Percentiles rank a stretch among this genome's conserved stretches.
Evolutionary conservation across 2,329 filamentous ascomycete genomes (phyloP).

Genomic region (Aspergillus felis): DNA sequence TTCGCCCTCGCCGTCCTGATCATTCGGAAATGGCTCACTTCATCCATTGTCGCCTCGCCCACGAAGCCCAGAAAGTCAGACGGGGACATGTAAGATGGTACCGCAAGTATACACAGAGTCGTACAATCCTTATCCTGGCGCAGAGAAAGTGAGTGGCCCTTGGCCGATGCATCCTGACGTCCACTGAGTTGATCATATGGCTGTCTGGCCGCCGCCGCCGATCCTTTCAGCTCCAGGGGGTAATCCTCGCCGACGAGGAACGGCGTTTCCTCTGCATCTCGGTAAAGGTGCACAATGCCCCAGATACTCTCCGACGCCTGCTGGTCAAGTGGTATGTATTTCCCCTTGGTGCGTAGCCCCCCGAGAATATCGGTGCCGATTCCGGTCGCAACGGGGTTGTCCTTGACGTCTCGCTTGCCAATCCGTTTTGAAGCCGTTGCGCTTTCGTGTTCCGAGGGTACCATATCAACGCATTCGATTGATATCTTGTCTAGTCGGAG

Average conservation of each 20-base stretch:
- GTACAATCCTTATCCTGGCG: conserved; percentile 62
- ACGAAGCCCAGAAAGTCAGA: conserved; percentile 89
- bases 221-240: conserved; percentile 36
- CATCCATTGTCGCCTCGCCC: conserved; percentile 77
- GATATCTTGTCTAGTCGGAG: conserved; percentile 78
- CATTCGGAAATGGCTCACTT: conserved; percentile 92
- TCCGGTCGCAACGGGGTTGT: conserved; percentile 44
- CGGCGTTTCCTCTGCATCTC: conserved; percentile 72
- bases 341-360: conserved; percentile 77
- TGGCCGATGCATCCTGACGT: conserved; percentile 4
- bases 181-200: conserved; percentile 23
- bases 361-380: conserved; percentile 51
- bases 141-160: conserved; percentile 13
- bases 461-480: conserved; percentile 78
- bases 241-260: conserved; percentile 51
- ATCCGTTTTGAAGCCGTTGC: conserved; percentile 21
- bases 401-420: conserved; percentile 16
- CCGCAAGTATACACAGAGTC: conserved; percentile 87
- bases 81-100: conserved; percentile 89
- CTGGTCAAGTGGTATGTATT: conserved; percentile 67
- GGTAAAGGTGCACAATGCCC: conserved; percentile 91
- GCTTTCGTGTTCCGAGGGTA: conserved; percentile 28
- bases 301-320: conserved; percentile 76
- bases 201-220: conserved; percentile 30
- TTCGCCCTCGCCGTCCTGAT: conserved; percentile 85